Evolutionary conservation across 2,329 filamentous ascomycete genomes (phyloP), one percentile per base, ranked within the genome.

Genomic region (Aspergillus fischeri): DNA sequence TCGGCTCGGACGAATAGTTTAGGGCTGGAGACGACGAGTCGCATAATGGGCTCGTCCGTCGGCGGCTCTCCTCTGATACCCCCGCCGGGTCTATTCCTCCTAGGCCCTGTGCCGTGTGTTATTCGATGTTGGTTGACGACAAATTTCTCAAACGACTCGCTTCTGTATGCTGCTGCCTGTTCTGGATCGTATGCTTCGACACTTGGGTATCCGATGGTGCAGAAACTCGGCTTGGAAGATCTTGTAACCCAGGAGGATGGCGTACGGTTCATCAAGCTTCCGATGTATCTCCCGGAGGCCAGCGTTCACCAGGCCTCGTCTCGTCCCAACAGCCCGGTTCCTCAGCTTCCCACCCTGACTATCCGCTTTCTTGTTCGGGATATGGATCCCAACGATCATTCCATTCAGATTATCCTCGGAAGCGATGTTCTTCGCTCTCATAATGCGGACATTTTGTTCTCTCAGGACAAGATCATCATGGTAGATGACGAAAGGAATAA

Each of bases 41-140:
- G 89, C 67, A 78, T 84, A 63, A 81, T 84, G 64, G 81, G 82
- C 56, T 81, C 81, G 25, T 84, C 87, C 51, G 83, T 86, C 41
- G 84, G 86, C 55, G 85, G 86, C 57, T 90, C 89, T 32, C 86
- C 90, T 10, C 86, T 90, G 54, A 85, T 87, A 32, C 89, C 93
- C 45, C 90, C 92, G 20, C 91, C 92, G 38, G 91, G 91, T 8
- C 81, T 97, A 57, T 91, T 92, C 70, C 83, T 96, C 53, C 80
- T 97, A 17, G 92, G 93, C 11, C 89, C 92, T 6, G 92, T 96
- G 5, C 94, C 94, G 5, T 91, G 92, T 29, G 96, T 99, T 63
- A 90, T 97, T 56, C 88, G 94, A 60, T 99, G 94, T 78, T 97
- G 94, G 92, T 81, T 97, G 65, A 93, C 90, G 27, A 89, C 87